Base-by-base conservation (phyloP, 129 eudicot species). In the Flaveria ramosissima region DNA sequence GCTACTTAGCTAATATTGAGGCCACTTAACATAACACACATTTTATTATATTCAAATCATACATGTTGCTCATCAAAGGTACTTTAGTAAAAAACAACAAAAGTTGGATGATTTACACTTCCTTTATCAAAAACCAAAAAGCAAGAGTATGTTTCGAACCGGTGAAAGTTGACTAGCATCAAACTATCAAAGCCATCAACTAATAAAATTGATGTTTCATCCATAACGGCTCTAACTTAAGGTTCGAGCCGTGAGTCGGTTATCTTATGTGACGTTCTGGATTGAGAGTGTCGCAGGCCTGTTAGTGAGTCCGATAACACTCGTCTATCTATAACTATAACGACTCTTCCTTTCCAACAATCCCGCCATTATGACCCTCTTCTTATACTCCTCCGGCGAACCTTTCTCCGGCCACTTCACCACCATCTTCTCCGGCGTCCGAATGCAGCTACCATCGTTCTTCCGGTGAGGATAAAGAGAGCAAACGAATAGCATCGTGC, bases 311-410 rank as follows among this genome's bases (percentile, higher is more conserved):
- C 39, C 39, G 39, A 50, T 50, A 72, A 76, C 16, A 45, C 48
- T 45, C 72, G 72, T 48, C 27, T 82, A 71, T 77, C 76, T 75
- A 30, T 60, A 60, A 27, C 76, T 75, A 30, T 60, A 60, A 27
- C 71, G 77, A 65, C 64, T 78, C 47, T 85, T 85, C 84, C 89
- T 85, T 68, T 82, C 75, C 51, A 85, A 68, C 71, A 82, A 63
- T 43, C 85, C 86, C 52, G 81, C 83, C 81, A 83, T 80, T 76
- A 83, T 80, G 15, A 83, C 78, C 62, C 81, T 83, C 80, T 83
- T 85, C 73, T 53, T 83, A 52, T 62, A 76, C 53, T 72, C 83
- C 81, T 67, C 75, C 70, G 80, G 69, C 56, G 68, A 77, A 17
- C 78, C 83, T 14, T 57, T 77, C 47, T 64, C 84, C 84, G 85